These are phyloP conservation scores for Coniochaeta ligniaria DNA, from an alignment of 2,329 filamentous ascomycete species.

Conservation along the genomic window DNA sequence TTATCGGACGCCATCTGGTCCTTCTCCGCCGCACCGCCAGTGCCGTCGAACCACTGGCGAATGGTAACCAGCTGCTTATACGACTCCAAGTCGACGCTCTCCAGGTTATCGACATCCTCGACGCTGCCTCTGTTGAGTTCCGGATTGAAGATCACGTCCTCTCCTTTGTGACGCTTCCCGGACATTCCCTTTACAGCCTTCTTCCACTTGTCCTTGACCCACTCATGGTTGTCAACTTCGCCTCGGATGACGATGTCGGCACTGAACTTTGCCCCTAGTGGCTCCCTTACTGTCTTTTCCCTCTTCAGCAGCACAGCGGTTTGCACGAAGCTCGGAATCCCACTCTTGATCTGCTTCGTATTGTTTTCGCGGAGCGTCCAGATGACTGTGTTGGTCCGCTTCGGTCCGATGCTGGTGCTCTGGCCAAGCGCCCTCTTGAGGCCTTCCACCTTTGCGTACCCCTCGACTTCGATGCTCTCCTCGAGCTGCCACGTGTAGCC, in stretches of 20 bases:
- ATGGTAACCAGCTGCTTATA: background rate
- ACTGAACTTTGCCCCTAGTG: background rate
- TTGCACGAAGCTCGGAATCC: background rate
- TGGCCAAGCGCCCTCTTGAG: background rate
- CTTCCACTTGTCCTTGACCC: background rate
- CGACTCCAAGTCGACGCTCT: background rate
- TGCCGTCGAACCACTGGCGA: background rate
- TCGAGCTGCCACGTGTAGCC: conserved; percentile 2
- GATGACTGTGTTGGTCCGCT: background rate
- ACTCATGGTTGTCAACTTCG: background rate
- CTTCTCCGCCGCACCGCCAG: background rate
- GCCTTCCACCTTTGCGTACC: background rate
- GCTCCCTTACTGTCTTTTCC: background rate
- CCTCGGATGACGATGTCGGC: background rate
- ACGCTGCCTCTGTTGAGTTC: background rate
- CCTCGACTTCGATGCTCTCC: background rate
- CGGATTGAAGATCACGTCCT: background rate
- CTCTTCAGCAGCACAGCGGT: background rate
- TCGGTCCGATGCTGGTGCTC: background rate
- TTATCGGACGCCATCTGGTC: no score
- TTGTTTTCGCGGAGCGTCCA: background rate
- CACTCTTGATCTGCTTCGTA: background rate
- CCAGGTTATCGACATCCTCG: background rate
- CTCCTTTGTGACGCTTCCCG: background rate
- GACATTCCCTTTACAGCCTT: background rate